Conservation (phyloP, 2,329 filamentous ascomycete genomes). For the Plectosphaerella cucumerina region DNA sequence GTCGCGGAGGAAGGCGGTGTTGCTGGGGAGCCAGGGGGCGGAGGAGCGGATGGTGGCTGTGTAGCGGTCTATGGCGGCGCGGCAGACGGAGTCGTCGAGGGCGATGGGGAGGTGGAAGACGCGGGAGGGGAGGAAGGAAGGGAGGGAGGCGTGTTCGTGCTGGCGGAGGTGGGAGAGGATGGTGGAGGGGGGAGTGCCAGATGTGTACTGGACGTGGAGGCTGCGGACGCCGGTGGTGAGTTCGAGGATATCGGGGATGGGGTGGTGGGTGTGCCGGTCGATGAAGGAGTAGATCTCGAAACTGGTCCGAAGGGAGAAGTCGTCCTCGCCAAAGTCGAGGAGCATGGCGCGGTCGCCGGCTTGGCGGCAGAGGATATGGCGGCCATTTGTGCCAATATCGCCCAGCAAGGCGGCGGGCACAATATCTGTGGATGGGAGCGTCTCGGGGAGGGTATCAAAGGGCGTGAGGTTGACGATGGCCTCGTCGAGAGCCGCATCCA, state of each 20-base stretch:
- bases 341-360: slow-evolving; percentile 29
- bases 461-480: slow-evolving; percentile 16
- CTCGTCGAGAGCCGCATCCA: slow-evolving; percentile 15
- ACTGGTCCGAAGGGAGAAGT: slow-evolving; percentile 26
- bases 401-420: slow-evolving; percentile 5
- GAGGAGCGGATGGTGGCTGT: slow-evolving; percentile 56
- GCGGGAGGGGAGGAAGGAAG: slow-evolving; percentile 21
- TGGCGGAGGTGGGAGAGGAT: slow-evolving; percentile 16
- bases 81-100: slow-evolving; percentile 31
- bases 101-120: slow-evolving; percentile 29
- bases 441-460: neutral
- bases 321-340: slow-evolving; percentile 24
- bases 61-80: slow-evolving; percentile 55
- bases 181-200: slow-evolving; percentile 10
- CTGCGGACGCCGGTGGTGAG: slow-evolving; percentile 29
- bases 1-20: slow-evolving; percentile 47
- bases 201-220: slow-evolving; percentile 24
- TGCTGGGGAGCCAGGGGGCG: slow-evolving; percentile 59
- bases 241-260: slow-evolving; percentile 24
- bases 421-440: neutral
- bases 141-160: slow-evolving; percentile 15
- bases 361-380: slow-evolving; percentile 19
- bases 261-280: slow-evolving; percentile 19
- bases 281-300: slow-evolving; percentile 28
- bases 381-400: slow-evolving; percentile 11